Evolutionary conservation across 257 asterid genomes (phyloP), one percentile per base, ranked within the genome.

Genomic region (Solanum bulbocastanum): DNA sequence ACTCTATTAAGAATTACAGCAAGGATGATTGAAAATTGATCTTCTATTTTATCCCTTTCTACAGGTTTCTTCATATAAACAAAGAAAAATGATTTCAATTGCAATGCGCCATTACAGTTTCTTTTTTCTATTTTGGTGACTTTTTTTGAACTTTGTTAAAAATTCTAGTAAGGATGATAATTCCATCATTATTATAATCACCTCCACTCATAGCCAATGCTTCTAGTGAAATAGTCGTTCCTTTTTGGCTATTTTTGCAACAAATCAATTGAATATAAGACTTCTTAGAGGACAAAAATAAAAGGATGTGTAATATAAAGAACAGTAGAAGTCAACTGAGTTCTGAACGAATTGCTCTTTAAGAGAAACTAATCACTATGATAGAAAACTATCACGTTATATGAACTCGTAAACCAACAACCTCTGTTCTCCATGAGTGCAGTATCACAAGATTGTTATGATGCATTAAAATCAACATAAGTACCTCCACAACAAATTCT

Each of bases 161-260:
- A 13, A 1, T 46, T 46, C 14, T 13, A 13, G 33, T 3, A 32
- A 32, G 33, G 33, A 32, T 32, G 33, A 22, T 75, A 20, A 37
- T 76, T 90, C 92, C 90, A 15, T 69, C 88, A 83, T 93, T 90
- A 0, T 30, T 65, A 39, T 84, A 90, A 86, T 89, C 42, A 58
- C 91, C 90, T 25, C 96, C 94, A 4, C 88, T 83, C 96, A 93
- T 92, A 46, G 94, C 94, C 84, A 92, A 81, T 37, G 94, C 95
- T 88, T 93, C 95, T 33, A 92, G 81, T 36, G 94, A 92, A 78
- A 85, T 25, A 5, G 83, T 42, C 95, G 88, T 89, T 3, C 13
- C 22, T 74, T 76, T 16, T 14, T 39, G 22, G 35, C 83, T 23
- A 5, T 3, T 39, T 39, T 1, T 69, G 40, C 39, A 32, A 69